Percentiles rank a stretch among this genome's conserved stretches.
phyloP scores from a whole-genome alignment of 2,329 filamentous ascomycete species.

The Furcasterigmium furcatum region DNA sequence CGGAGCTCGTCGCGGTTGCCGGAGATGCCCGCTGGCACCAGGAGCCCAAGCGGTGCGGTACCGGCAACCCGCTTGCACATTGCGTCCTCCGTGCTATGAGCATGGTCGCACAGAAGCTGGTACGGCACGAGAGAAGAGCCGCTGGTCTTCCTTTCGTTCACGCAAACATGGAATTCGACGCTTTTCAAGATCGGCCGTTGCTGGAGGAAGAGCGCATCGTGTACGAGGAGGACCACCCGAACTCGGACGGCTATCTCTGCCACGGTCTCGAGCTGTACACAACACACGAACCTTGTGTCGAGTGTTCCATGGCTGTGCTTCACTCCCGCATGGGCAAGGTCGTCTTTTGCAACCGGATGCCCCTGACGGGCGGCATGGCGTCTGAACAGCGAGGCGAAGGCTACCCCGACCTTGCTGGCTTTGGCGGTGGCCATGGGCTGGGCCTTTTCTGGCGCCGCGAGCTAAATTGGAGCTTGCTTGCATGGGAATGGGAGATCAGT shows the following conservation, averaged over 20 bases:
- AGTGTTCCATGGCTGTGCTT: constrained; percentile 95
- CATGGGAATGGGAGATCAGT: constrained; percentile 69
- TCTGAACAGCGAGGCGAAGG: constrained; percentile 64
- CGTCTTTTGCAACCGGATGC: constrained; percentile 77
- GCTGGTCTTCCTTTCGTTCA: constrained; percentile 26
- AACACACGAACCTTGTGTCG: constrained; percentile 93
- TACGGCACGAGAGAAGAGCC: constrained; percentile 48
- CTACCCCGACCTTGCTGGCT: constrained; percentile 28
- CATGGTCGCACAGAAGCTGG: constrained; percentile 71
- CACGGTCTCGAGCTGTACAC: constrained; percentile 91
- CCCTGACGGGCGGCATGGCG: constrained; percentile 75
- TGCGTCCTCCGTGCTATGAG: constrained; percentile 76
- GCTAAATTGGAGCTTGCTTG: constrained; percentile 82
- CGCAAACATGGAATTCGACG: constrained; percentile 51
- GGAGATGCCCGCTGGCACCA: constrained; percentile 71
- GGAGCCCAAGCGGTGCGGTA: constrained; percentile 41
- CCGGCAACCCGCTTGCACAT: constrained; percentile 75
- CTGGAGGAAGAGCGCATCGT: constrained; percentile 62
- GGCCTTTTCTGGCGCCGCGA: constrained; percentile 71
- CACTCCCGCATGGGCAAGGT: constrained; percentile 89
- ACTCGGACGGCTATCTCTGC: constrained; percentile 84
- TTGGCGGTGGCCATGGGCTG: constrained; percentile 55
- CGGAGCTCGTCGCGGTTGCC: constrained; percentile 66
- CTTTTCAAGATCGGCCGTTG: constrained; percentile 67
- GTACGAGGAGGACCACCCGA: constrained; percentile 62